Evolutionary conservation across 306 rosid species (phyloP), one percentile per base, ranked within the genome.

Genomic region (Vigna unguiculata): DNA sequence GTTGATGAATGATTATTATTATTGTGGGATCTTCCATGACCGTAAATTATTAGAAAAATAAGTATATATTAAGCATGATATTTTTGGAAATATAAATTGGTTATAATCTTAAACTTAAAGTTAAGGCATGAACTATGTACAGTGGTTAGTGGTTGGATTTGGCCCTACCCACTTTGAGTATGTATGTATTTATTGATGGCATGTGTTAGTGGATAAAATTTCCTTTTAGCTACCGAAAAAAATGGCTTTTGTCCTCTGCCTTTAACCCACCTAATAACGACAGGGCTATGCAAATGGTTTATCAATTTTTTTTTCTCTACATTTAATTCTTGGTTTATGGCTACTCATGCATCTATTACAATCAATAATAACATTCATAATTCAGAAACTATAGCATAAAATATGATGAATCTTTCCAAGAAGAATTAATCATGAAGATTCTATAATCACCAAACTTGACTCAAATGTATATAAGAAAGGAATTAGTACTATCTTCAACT

Each of bases 141-240:
- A 55, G 54, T 71, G 7, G 40, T 41, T 8, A 65, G 72, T 71
- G 77, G 82, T 76, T 58, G 72, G 49, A 43, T 55, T 80, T 63
- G 87, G 78, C 47, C 84, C 79, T 14, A 64, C 75, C 84, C 81
- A 74, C 75, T 79, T 79, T 72, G 80, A 59, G 68, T 30, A 17
- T 73, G 58, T 46, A 9, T 40, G 12, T 40, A 68, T 83, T 83
- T 74, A 74, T 78, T 74, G 74, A 77, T 76, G 21, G 45, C 62
- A 80, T 24, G 69, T 75, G 81, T 69, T 78, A 74, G 83, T 60
- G 62, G 48, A 78, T 68, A 36, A 59, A 20, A 28, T 66, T 65
- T 34, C 52, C 82, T 55, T 77, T 71, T 64, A 77, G 69, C 41
- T 68, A n/a, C 82, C 82, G 72, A 30, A 57, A 77, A 82, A 72